A percentile compares a stretch with the other conserved stretches of the same genome.
Conservation (phyloP, 306 rosid genomes). For the Erythrophleum fordii region DNA sequence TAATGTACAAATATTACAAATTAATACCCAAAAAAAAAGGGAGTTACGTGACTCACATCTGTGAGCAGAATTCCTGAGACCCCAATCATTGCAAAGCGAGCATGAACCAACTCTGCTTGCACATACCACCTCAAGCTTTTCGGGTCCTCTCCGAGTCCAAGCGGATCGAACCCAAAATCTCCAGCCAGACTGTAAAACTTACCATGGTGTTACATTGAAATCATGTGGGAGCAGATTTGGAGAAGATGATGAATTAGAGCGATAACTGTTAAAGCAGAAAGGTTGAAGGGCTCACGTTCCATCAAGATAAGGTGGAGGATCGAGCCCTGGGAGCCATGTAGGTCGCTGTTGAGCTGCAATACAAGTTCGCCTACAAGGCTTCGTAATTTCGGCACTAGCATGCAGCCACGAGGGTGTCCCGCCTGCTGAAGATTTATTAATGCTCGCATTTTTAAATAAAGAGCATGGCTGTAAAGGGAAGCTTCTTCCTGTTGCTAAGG, state of each 20-base stretch:
- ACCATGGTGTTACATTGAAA: not conserved
- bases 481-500: slow-evolving; percentile 56
- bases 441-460: slow-evolving; percentile 42
- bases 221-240: not conserved
- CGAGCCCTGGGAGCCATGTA: slow-evolving; percentile 96
- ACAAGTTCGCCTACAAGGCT: slow-evolving; percentile 30
- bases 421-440: slow-evolving; percentile 37
- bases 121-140: slow-evolving; percentile 91
- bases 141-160: slow-evolving; percentile 94
- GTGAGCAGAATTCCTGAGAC: slow-evolving; percentile 86
- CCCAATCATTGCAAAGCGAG: slow-evolving; percentile 95
- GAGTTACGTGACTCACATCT: slow-evolving; percentile 63
- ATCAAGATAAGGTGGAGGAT: slow-evolving; percentile 83
- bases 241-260: not conserved
- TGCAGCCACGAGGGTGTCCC: slow-evolving; percentile 39
- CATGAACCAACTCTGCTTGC: slow-evolving; percentile 90
- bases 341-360: slow-evolving; percentile 71
- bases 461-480: slow-evolving; percentile 54
- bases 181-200: slow-evolving; percentile 67
- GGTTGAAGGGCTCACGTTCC: slow-evolving; percentile 68
- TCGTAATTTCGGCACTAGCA: slow-evolving; percentile 41
- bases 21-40: not conserved
- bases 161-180: slow-evolving; percentile 96
- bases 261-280: slow-evolving; percentile 1
- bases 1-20: not conserved